Conservation (phyloP, 345 rosid genomes). For the Bruguiera gymnorhiza region DNA sequence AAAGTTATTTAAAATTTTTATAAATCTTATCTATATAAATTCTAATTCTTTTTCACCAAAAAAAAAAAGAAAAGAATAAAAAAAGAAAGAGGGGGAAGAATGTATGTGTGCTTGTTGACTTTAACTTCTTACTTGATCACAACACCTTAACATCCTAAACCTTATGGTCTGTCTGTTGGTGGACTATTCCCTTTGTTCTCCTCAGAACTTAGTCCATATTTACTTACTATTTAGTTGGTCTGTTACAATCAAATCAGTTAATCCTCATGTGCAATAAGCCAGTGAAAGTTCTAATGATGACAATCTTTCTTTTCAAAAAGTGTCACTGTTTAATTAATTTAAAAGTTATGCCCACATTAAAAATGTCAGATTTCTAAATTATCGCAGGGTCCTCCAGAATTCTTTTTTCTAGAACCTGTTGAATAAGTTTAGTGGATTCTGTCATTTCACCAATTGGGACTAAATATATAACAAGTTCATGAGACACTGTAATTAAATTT, state of each 20-base stretch:
- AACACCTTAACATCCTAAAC: constrained; percentile 18
- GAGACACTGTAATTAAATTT: constrained; percentile 1
- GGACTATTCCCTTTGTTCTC: background rate
- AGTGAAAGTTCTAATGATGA: no score
- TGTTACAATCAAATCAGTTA: constrained; percentile 12
- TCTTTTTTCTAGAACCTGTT: constrained; percentile 2
- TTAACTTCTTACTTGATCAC: constrained; percentile 4
- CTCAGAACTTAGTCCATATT: background rate
- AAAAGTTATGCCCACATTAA: no score
- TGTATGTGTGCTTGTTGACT: constrained; percentile 20
- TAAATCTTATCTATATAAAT: no score
- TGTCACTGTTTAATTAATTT: no score
- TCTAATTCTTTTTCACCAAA: no score
- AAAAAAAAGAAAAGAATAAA: no score
- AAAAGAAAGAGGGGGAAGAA: background rate
- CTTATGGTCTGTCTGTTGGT: background rate
- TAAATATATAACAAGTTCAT: constrained; percentile 45
- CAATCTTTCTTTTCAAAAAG: no score
- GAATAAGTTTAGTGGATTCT: constrained; percentile 9
- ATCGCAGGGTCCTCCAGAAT: background rate
- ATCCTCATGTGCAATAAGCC: no score
- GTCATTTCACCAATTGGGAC: constrained; percentile 16
- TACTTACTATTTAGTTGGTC: constrained; percentile 13
- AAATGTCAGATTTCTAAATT: background rate
- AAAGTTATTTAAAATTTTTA: no score